Evolutionary conservation across 805 yeast species (phyloP).

Genomic region (Wickerhamiella lipophila): DNA sequence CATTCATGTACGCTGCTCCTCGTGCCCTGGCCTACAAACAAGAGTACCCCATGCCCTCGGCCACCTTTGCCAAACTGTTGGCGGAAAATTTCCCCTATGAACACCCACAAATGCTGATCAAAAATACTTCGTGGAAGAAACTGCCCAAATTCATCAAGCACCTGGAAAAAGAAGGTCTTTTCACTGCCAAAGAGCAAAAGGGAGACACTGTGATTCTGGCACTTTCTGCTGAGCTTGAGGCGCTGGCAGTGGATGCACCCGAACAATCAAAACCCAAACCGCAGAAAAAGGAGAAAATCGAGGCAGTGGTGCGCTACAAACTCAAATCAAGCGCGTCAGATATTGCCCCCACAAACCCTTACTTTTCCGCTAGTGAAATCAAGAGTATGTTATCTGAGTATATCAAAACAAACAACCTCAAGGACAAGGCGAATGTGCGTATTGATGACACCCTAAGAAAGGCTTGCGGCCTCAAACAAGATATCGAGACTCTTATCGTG

Average conservation of each 20-base stretch:
- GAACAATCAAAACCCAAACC: slow-evolving; percentile 9
- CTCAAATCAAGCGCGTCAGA: slow-evolving; percentile 23
- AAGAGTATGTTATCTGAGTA: slow-evolving; percentile 43
- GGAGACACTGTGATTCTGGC: slow-evolving; percentile 57
- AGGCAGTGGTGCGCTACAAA: slow-evolving; percentile 22
- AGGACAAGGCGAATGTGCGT: slow-evolving; percentile 38
- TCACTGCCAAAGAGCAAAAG: slow-evolving; percentile 70
- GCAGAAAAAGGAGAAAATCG: slow-evolving; percentile 15
- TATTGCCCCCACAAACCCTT: slow-evolving; percentile 23
- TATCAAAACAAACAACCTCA: slow-evolving; percentile 40
- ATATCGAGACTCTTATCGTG: slow-evolving; percentile 25
- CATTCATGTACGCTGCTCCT: slow-evolving; percentile 56
- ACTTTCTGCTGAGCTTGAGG: slow-evolving; percentile 26
- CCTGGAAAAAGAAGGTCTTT: slow-evolving; percentile 62
- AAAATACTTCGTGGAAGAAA: slow-evolving; percentile 82
- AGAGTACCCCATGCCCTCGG: slow-evolving; percentile 51
- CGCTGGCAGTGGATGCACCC: background rate
- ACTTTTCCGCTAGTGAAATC: slow-evolving; percentile 45
- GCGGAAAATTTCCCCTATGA: slow-evolving; percentile 54
- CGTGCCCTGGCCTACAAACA: slow-evolving; percentile 44
- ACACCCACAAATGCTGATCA: slow-evolving; percentile 34
- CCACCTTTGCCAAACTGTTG: slow-evolving; percentile 52
- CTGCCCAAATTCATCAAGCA: slow-evolving; percentile 72
- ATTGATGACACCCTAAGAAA: slow-evolving; percentile 44
- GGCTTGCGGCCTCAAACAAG: slow-evolving; percentile 30